Evolutionary conservation across 1,284 basidiomycete genomes (phyloP), one percentile per base, ranked within the genome.

Genomic region (Retiboletus flavoniger): DNA sequence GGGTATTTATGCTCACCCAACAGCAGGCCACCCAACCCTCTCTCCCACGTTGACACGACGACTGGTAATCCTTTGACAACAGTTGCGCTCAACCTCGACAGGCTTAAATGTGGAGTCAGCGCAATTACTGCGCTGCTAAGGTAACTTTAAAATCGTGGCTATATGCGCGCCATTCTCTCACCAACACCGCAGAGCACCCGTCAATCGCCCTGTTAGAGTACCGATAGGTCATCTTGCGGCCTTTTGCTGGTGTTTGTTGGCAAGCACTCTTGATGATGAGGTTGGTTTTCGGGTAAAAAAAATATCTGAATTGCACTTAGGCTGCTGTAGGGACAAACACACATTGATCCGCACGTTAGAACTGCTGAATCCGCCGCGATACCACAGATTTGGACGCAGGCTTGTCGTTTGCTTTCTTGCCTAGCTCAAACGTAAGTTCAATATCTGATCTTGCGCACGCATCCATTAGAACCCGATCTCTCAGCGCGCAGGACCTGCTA

Each of bases 181-280:
- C 45, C 21, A 32, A 16, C 21, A 32, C 7, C 28, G 17, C 47
- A 91, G 89, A 46, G 75, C 82, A 13, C 72, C 80, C 1, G 82
- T 79, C 3, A 72, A 77, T 40, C 82, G 91, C 16, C 83, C 90
- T 8, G 86, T 95, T 1, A 78, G 82, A 42, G 66, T 95, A 3
- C 91, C 93, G 0, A 65, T 92, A 13, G 91, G 90, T 7, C 62
- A 74, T 35, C 60, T 89, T 16, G 71, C 78, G n/a, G 72, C 75
- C 43, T 76, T 89, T 50, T 75, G 75, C 38, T 64, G 73, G 26
- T 75, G 78, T 16, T 69, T 89, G 31, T 64, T 94, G 31, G 76
- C 78, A 35, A 81, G 85, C 50, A 79, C 79, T 1, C 65, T 65
- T n/a, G 81, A 86, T 34, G 82, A 82, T 13, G 73, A 79, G 57